Base-by-base conservation (phyloP, 2,329 filamentous ascomycete species). In the Colletotrichum tofieldiae region DNA sequence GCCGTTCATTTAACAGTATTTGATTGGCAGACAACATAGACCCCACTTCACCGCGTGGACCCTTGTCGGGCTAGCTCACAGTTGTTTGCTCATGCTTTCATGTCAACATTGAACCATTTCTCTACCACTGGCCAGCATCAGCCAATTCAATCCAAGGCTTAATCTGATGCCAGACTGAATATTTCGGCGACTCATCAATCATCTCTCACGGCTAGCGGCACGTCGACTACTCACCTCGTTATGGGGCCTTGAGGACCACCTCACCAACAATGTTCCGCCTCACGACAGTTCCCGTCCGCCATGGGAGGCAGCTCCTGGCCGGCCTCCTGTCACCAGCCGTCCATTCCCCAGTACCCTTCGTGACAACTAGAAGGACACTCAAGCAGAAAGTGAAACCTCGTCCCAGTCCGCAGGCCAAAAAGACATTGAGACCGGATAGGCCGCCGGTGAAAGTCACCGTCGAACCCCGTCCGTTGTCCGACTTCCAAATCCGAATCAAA, bases 11-110 rank as follows among this genome's bases (percentile, higher is more conserved):
- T 39, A 8, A 16, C 18, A 11, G 1, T 16, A 0, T 43, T 35
- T 62, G 55, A 75, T 73, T 75, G 73, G 73, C 16, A 56, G 47
- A 41, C 29, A 29, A 69, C 35, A 37, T 67, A 4, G 78, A 76
- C 26, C 26, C 65, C 69, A 65, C 65, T 49, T 69, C 59, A 65
- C 64, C 52, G 43, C 59, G 43, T 37, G 65, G 49, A 60, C 51
- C 58, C 43, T 56, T 58, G 23, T 62, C 51, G 49, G 56, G 20
- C 64, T 67, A 18, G 41, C 39, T 12, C n/a, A 39, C 47, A 16
- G 23, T 23, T 23, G 18, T 37, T 41, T 20, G 20, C 39, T 18
- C 29, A 14, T 55, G 70, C 59, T 23, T 65, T 64, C 54, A 60
- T 59, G 11, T 65, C 49, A 58, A 8, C 66, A 69, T 51, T 9